Percentiles rank a stretch among this genome's conserved stretches.
phyloP scores from a whole-genome alignment of 139 green algal genomes.

The Chlorella vulgaris region DNA sequence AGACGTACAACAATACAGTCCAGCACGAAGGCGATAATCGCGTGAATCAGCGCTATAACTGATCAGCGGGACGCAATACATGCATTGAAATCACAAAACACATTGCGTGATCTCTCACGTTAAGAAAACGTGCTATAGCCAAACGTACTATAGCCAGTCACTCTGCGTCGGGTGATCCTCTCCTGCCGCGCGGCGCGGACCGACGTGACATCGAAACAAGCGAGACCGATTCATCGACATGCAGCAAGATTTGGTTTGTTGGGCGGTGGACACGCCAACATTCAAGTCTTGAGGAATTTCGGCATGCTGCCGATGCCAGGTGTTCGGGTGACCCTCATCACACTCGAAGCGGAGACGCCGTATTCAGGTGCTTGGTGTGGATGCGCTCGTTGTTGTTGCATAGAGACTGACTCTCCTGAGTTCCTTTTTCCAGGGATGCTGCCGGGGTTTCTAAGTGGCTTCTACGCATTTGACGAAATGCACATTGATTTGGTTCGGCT shows the following conservation, averaged over 20 bases:
- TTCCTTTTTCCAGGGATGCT: constrained; percentile 92
- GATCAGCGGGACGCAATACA: no score
- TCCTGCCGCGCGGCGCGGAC: no score
- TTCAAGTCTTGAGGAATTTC: constrained; percentile 81
- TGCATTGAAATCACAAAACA: no score
- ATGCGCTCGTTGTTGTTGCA: constrained; percentile 33
- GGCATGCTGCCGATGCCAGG: constrained; percentile 78
- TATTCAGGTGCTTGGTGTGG: not conserved
- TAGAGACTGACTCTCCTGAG: constrained; percentile 91
- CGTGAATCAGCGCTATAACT: no score
- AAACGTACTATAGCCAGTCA: no score
- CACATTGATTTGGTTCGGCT: constrained; percentile 92
- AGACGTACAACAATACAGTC: no score
- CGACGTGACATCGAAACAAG: no score
- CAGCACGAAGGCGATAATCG: no score
- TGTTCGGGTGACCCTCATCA: constrained; percentile 77
- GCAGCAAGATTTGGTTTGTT: constrained; percentile 92
- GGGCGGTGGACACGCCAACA: constrained; percentile 84
- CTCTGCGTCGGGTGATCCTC: no score
- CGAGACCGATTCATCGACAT: no score
- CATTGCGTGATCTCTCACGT: no score
- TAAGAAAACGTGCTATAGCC: no score
- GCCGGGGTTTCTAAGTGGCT: constrained; percentile 89
- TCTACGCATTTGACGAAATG: constrained; percentile 91
- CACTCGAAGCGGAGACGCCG: constrained; percentile 45